Conservation (phyloP, 1,284 basidiomycete species). For the Pyrrhoderma noxium region DNA sequence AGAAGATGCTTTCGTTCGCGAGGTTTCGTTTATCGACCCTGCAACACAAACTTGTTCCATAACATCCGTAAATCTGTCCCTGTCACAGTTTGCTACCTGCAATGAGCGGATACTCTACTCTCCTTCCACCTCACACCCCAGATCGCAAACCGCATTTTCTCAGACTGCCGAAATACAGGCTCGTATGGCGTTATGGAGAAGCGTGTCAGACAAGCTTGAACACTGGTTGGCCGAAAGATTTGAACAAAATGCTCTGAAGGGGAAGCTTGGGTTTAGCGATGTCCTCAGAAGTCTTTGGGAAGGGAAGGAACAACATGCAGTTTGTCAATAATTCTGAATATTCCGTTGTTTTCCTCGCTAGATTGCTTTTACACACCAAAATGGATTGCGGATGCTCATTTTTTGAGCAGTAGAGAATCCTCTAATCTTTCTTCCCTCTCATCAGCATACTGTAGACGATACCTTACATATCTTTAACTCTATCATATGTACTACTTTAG, state of each 20-base stretch:
- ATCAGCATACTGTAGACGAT: constrained; percentile 3
- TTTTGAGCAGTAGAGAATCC: neutral
- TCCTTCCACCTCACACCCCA: constrained; percentile 41
- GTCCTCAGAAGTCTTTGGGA: constrained; percentile 74
- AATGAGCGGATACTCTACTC: constrained; percentile 85
- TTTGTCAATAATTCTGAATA: neutral
- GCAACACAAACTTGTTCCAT: constrained; percentile 71
- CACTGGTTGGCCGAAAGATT: constrained; percentile 79
- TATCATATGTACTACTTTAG: constrained; percentile 6
- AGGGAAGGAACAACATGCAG: constrained; percentile 30
- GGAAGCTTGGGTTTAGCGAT: constrained; percentile 82
- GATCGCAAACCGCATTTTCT: constrained; percentile 55
- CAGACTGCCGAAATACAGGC: constrained; percentile 85
- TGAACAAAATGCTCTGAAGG: constrained; percentile 79
- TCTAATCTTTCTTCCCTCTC: neutral
- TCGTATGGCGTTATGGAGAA: constrained; percentile 69
- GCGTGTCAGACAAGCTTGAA: constrained; percentile 75
- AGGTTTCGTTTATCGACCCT: constrained; percentile 89
- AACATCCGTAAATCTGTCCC: constrained; percentile 82
- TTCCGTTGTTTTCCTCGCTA: neutral
- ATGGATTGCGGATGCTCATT: neutral
- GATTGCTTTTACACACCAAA: constrained; percentile 2
- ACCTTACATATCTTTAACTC: constrained; percentile 11
- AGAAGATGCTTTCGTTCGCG: constrained; percentile 90
- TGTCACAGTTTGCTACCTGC: constrained; percentile 85